Conservation (phyloP, 2,329 filamentous ascomycete genomes). For the Clonostachys rhizophaga region DNA sequence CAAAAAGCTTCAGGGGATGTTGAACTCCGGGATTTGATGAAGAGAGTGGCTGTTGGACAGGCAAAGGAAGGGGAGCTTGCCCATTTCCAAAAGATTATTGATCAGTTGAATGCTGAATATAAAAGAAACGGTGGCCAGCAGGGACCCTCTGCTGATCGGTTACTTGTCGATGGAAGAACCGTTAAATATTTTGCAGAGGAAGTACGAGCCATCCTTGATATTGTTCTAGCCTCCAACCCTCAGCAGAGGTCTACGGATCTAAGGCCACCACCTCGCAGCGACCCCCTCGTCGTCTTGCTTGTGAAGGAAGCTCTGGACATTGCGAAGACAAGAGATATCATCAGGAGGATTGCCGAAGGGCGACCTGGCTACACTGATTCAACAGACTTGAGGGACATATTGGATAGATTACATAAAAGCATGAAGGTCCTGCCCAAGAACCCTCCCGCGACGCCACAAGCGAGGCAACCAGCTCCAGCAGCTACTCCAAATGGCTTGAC, state of each 20-base stretch:
- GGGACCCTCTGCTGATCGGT: constrained; percentile 47
- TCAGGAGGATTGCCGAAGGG: constrained; percentile 47
- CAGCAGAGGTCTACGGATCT: constrained; percentile 48
- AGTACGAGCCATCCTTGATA: constrained; percentile 51
- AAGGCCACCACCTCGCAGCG: constrained; percentile 46
- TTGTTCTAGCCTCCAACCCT: constrained; percentile 55
- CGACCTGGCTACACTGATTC: constrained; percentile 47
- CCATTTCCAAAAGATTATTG: constrained; percentile 76
- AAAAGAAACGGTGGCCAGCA: constrained; percentile 44
- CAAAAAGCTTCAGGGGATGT: constrained; percentile 70
- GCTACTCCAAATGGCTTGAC: not conserved
- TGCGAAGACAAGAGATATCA: constrained; percentile 39
- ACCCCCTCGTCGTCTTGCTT: constrained; percentile 50
- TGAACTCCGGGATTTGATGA: constrained; percentile 74
- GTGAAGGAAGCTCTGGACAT: constrained; percentile 56
- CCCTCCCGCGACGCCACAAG: not conserved
- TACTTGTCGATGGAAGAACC: constrained; percentile 49
- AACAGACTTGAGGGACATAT: constrained; percentile 45
- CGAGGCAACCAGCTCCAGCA: not conserved
- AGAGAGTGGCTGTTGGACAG: constrained; percentile 72
- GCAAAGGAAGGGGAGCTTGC: constrained; percentile 68
- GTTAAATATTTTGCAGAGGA: constrained; percentile 58
- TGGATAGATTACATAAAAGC: constrained; percentile 43
- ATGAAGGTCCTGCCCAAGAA: constrained; percentile 20
- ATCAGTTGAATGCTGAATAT: constrained; percentile 64